Evolutionary conservation across 1,139 yeast genomes (phyloP).

Genomic region (Sugiyamaella neomexicana): DNA sequence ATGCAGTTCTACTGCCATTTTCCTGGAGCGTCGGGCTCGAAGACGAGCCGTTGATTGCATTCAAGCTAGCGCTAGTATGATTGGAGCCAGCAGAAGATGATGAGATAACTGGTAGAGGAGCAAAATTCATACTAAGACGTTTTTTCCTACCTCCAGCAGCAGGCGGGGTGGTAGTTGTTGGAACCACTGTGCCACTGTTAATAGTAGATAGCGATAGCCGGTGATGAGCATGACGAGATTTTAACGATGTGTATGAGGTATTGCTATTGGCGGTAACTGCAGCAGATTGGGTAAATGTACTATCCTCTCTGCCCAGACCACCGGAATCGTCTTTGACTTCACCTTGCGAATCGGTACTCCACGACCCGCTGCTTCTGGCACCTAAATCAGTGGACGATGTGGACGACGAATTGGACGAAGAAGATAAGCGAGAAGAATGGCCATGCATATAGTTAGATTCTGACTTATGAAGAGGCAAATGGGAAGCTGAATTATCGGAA

Average conservation of each 20-base stretch:
- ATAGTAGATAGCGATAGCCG: constrained; percentile 7
- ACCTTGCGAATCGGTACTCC: constrained; percentile 9
- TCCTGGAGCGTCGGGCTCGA: constrained; percentile 1
- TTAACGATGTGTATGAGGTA: neutral
- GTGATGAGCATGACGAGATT: constrained; percentile 12
- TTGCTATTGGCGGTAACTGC: neutral
- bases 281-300: neutral
- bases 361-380: constrained; percentile 5
- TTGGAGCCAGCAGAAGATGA: constrained; percentile 9
- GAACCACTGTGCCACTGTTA: neutral
- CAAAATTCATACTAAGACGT: constrained; percentile 34
- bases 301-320: neutral
- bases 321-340: neutral
- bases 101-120: constrained; percentile 31
- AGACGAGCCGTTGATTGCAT: neutral
- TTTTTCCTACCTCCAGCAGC: constrained; percentile 27
- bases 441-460: neutral
- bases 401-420: constrained; percentile 10
- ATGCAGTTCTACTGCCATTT: neutral
- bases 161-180: constrained; percentile 19
- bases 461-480: neutral
- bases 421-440: neutral
- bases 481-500: neutral
- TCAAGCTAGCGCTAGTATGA: neutral
- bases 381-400: neutral